Base-by-base conservation (phyloP, 768 basidiomycete species). In the Rhizopogon sp. region DNA sequence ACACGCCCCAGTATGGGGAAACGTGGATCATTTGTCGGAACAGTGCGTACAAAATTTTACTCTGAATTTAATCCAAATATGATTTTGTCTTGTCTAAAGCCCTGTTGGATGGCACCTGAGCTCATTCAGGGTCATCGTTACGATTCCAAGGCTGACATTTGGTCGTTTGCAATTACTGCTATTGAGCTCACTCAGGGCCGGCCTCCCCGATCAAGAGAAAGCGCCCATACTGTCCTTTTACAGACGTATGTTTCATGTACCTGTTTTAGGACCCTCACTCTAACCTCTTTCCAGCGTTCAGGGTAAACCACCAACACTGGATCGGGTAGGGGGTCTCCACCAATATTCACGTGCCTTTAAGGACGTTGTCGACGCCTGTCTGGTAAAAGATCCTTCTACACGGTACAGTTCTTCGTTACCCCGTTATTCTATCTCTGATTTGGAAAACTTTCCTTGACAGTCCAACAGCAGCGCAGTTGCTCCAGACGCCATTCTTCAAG, bases 91-190 rank as follows among this genome's bases (percentile, higher is more conserved):
- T 6, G 22, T 16, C 17, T 29, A 31, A 46, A 85, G 83, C 95
- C 95, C 1, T 92, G 90, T 66, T 97, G 92, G 92, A 98, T 97
- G 94, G 92, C 95, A 0, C 95, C 95, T 2, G 95, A 98, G 62
- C 80, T 97, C 22, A 90, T 98, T 45, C 80, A 88, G 60, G 89
- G 93, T 49, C 81, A 80, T 60, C 81, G 83, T 53, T 96, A 95
- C 67, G 93, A 95, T 65, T 79, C 84, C 11, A 81, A 85, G 59
- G 92, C 92, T 17, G 95, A 98, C 65, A 94, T 98, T 55, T 98
- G 94, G 93, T 93, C 90, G 55, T 90, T 97, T 67, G 95, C 92
- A 11, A 94, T 98, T 56, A 96, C 93, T n/a, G 88, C 93, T 14
- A 73, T 97, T 44, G 95, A 97, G 67, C 76, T 98, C 33, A 79